Percentiles rank a stretch among this genome's conserved stretches.
These are phyloP conservation scores for Kalaharituber pfeilii DNA, from an alignment of 2,329 filamentous ascomycete species.

Conservation along the genomic window DNA sequence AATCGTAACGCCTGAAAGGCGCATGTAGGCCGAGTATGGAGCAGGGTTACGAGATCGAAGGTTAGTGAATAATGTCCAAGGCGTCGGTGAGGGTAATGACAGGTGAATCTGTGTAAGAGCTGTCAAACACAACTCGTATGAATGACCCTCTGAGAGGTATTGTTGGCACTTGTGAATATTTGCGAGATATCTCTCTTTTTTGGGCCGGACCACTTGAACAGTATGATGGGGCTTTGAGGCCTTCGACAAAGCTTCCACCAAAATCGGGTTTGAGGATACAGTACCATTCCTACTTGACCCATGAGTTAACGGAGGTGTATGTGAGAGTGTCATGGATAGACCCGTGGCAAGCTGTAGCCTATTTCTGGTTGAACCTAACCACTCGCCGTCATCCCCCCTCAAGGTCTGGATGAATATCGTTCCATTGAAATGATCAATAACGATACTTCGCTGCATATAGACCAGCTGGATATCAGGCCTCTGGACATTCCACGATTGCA, in stretches of 20 bases:
- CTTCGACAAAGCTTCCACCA: not conserved
- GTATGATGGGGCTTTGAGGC: not conserved
- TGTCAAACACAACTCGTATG: conserved; percentile 30
- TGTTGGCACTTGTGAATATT: conserved; percentile 27
- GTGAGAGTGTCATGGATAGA: conserved; percentile 18
- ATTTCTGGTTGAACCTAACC: conserved; percentile 31
- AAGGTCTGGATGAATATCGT: conserved; percentile 51
- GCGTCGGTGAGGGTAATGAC: conserved; percentile 26
- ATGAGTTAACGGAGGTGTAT: conserved; percentile 13
- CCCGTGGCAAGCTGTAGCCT: conserved; percentile 23
- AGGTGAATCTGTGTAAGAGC: conserved; percentile 23
- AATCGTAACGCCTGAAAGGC: conserved; percentile 51
- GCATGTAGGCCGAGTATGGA: conserved; percentile 69
- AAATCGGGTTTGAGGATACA: not conserved
- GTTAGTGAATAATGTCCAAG: conserved; percentile 56
- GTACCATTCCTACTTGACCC: not conserved
- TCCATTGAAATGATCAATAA: conserved; percentile 52
- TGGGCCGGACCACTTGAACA: conserved; percentile 9
- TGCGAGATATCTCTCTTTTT: conserved; percentile 23
- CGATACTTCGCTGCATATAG: conserved; percentile 60
- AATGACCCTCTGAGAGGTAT: conserved; percentile 27
- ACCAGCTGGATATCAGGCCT: conserved; percentile 56
- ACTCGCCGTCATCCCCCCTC: conserved; percentile 29
- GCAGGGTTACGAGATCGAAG: conserved; percentile 59
- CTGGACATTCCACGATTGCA: conserved; percentile 18